phyloP scores from a whole-genome alignment of 305 asterid species.

The Rubia balearica region DNA sequence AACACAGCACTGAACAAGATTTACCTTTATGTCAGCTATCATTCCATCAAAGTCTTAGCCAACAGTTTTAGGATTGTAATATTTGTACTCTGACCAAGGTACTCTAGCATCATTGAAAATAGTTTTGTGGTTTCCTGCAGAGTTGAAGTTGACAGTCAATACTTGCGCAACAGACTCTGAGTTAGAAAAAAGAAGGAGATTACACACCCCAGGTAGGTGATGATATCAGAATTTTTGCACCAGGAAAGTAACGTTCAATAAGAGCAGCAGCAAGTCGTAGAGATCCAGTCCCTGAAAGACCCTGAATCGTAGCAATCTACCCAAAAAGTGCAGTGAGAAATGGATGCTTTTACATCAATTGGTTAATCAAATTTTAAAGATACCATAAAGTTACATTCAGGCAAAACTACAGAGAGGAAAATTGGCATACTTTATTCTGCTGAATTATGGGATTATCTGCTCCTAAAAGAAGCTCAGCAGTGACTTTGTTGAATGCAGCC shows the following conservation, averaged over 20 bases:
- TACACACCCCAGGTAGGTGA: conserved; percentile 93
- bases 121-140: conserved; percentile 88
- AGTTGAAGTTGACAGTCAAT: conserved; percentile 6
- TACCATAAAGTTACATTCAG: neutral
- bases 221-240: conserved; percentile 81
- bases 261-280: conserved; percentile 92
- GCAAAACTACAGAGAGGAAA: conserved; percentile 19
- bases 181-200: conserved; percentile 11
- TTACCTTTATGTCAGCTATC: conserved; percentile 94
- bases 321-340: conserved; percentile 9
- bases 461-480: conserved; percentile 86
- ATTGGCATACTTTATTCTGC: conserved; percentile 61
- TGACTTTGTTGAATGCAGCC: conserved; percentile 90
- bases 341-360: neutral
- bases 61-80: conserved; percentile 87
- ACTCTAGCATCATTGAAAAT: conserved; percentile 88
- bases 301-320: conserved; percentile 93
- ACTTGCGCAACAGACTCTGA: conserved; percentile 5
- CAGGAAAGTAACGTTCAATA: conserved; percentile 79
- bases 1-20: neutral
- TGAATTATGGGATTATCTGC: conserved; percentile 62
- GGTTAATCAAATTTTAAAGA: neutral
- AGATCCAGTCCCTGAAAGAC: conserved; percentile 99
- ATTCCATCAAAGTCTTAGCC: conserved; percentile 95
- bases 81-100: conserved; percentile 92